These are phyloP conservation scores for Termitomyces titanicus DNA, from an alignment of 768 basidiomycete genomes.

Conservation along the genomic window DNA sequence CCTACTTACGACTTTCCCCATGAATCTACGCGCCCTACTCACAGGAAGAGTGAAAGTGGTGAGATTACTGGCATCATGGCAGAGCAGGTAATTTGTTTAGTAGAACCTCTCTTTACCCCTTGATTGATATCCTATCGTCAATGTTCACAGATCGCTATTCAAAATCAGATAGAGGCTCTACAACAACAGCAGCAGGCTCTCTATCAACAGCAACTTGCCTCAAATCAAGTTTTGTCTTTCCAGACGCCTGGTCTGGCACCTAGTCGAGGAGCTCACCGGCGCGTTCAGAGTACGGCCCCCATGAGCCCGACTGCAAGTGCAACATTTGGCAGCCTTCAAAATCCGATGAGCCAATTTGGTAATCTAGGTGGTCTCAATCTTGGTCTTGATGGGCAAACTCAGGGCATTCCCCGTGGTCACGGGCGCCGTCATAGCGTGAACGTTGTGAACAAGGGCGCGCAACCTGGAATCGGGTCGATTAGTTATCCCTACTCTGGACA, in stretches of 20 bases:
- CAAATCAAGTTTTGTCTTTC: constrained; percentile 79
- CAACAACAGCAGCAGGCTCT: constrained; percentile 90
- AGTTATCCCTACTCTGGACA: constrained; percentile 48
- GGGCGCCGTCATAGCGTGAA: constrained; percentile 90
- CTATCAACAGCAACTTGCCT: constrained; percentile 87
- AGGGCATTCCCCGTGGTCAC: constrained; percentile 76
- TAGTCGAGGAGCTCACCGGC: constrained; percentile 62
- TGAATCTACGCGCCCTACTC: constrained; percentile 29
- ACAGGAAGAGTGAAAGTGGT: constrained; percentile 61
- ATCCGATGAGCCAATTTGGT: constrained; percentile 68
- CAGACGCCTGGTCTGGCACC: constrained; percentile 74
- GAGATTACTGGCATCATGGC: constrained; percentile 92
- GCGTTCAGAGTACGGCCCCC: constrained; percentile 84
- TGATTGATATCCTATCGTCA: not conserved
- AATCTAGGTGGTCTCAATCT: constrained; percentile 48
- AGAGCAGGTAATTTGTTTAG: constrained; percentile 72
- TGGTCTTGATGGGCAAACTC: constrained; percentile 61
- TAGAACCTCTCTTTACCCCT: constrained; percentile 2
- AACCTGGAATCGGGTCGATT: constrained; percentile 43
- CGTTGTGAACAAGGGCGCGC: constrained; percentile 73
- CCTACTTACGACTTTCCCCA: constrained; percentile 22
- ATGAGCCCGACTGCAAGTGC: constrained; percentile 44
- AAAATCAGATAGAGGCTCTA: constrained; percentile 85
- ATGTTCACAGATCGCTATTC: constrained; percentile 68
- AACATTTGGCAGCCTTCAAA: constrained; percentile 43